Evolutionary conservation across 78 protist genomes (phyloP).

Genomic region (Dictyostelium brefeldianum): DNA sequence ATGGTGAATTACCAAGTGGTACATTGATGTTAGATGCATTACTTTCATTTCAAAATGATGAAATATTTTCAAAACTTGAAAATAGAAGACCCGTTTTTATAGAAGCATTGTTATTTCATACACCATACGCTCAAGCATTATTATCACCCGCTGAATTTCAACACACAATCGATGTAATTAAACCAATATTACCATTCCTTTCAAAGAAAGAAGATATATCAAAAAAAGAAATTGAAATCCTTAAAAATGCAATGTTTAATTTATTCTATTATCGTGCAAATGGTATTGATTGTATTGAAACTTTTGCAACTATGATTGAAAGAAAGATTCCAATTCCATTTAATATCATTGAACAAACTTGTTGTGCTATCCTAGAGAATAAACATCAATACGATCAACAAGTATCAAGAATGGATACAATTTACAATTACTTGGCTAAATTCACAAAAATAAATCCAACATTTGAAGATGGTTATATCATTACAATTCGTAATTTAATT

Average conservation of each 20-base stretch:
- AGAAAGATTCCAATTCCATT: background rate
- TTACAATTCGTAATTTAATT: background rate
- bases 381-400: background rate
- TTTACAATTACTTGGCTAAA: background rate
- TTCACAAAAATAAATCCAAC: slow-evolving; percentile 5
- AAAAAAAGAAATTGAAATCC: background rate
- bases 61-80: too few relatives aligned
- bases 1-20: background rate
- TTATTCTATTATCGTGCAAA: background rate
- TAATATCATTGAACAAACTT: background rate
- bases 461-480: background rate
- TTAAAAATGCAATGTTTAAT: background rate
- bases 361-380: background rate
- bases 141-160: too few relatives aligned
- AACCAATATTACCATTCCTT: too few relatives aligned
- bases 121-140: too few relatives aligned
- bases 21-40: background rate
- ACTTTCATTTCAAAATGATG: too few relatives aligned
- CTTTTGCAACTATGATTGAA: background rate
- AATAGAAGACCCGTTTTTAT: too few relatives aligned
- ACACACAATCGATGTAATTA: too few relatives aligned
- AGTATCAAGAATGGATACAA: too few relatives aligned
- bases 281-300: background rate
- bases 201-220: too few relatives aligned
- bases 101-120: too few relatives aligned